These are phyloP conservation scores for Fonsecaea nubica DNA, from an alignment of 2,329 filamentous ascomycete species.

Conservation along the genomic window DNA sequence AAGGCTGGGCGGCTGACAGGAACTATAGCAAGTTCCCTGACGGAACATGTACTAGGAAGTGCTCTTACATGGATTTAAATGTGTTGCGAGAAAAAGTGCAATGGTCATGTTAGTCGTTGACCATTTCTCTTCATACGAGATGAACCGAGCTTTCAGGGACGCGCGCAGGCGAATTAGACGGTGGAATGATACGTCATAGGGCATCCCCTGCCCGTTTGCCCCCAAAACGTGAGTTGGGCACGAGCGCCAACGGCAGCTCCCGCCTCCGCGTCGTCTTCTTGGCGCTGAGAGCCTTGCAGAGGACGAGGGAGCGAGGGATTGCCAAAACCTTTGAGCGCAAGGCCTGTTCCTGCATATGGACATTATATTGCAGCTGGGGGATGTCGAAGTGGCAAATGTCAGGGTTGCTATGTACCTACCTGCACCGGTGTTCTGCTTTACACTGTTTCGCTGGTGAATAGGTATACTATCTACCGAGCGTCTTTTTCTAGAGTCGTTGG, in stretches of 20 bases:
- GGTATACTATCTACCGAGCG: not conserved
- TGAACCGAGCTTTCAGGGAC: constrained; percentile 11
- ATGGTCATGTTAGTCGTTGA: not conserved
- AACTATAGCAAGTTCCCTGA: not conserved
- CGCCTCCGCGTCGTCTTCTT: not conserved
- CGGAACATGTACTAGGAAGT: not conserved
- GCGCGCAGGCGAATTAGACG: constrained; percentile 11
- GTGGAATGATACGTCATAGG: constrained; percentile 1
- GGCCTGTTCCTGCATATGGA: constrained; percentile 22
- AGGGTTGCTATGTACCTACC: not conserved
- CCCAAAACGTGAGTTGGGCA: not conserved
- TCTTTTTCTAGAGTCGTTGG: not conserved
- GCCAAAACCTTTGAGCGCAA: not conserved
- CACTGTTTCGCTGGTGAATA: not conserved
- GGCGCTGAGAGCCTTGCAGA: constrained; percentile 5
- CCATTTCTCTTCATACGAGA: not conserved
- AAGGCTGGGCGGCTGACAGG: constrained; percentile 5
- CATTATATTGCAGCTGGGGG: not conserved
- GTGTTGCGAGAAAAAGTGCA: not conserved
- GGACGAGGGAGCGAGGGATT: not conserved
- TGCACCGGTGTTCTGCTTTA: not conserved
- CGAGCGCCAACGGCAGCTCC: constrained; percentile 1
- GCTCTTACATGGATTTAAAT: not conserved
- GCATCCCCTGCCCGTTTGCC: not conserved
- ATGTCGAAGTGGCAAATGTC: constrained; percentile 7